These are phyloP conservation scores for Linnemannia zychae DNA, from an alignment of 192 early-diverging fungal genomes.

Conservation along the genomic window DNA sequence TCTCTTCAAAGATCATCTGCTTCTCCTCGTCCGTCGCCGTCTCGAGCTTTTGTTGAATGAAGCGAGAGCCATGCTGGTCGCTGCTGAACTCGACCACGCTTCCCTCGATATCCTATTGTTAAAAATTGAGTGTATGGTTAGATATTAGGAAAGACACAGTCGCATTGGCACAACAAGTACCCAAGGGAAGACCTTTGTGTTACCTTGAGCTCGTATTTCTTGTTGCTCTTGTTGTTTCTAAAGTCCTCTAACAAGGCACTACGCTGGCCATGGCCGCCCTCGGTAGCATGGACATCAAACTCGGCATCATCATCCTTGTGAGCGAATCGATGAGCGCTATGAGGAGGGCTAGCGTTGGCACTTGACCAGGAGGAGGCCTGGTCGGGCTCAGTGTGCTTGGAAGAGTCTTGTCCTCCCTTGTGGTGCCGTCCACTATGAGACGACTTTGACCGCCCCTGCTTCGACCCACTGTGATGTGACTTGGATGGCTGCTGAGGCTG, in stretches of 20 bases:
- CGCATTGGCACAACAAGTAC: no score
- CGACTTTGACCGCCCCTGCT: slow-evolving; percentile 52
- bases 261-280: slow-evolving; percentile 76
- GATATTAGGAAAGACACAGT: no score
- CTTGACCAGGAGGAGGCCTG: slow-evolving; percentile 41
- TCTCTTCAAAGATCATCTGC: slow-evolving; percentile 97
- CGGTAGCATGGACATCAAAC: slow-evolving; percentile 29
- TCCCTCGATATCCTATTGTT: slow-evolving; percentile 87
- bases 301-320: slow-evolving; percentile 32
- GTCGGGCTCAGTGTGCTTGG: slow-evolving; percentile 25
- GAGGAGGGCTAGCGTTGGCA: slow-evolving; percentile 38
- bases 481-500: slow-evolving; percentile 51
- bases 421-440: slow-evolving; percentile 28
- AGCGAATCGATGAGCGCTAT: slow-evolving; percentile 24
- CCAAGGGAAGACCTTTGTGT: not conserved
- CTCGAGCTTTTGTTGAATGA: slow-evolving; percentile 99
- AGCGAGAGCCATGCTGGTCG: slow-evolving; percentile 98
- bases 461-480: slow-evolving; percentile 21
- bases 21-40: slow-evolving; percentile 94
- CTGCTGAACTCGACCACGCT: slow-evolving; percentile 98
- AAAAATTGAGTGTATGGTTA: no score
- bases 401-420: slow-evolving; percentile 26
- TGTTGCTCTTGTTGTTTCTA: slow-evolving; percentile 93
- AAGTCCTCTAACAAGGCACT: slow-evolving; percentile 96
- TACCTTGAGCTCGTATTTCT: slow-evolving; percentile 95